phyloP scores from a whole-genome alignment of 2,329 filamentous ascomycete species.

The Sporothrix sp. region DNA sequence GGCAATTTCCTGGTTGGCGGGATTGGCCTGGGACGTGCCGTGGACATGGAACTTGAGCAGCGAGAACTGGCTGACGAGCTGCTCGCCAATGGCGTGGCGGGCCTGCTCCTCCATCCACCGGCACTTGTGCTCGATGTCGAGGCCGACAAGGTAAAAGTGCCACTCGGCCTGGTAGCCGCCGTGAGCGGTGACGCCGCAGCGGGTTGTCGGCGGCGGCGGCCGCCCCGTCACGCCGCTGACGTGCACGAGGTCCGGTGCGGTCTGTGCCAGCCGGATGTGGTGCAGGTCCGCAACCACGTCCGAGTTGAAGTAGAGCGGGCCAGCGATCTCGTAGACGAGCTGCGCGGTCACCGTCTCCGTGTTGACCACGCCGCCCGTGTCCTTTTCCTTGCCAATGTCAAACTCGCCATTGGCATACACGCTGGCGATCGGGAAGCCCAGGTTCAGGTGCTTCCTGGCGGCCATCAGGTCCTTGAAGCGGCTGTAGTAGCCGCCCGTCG shows the following conservation, averaged over 20 bases:
- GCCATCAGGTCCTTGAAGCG: slow-evolving; percentile 22
- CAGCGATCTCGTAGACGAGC: slow-evolving; percentile 29
- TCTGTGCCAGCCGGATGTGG: slow-evolving; percentile 35
- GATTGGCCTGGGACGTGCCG: slow-evolving; percentile 16
- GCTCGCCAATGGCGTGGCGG: slow-evolving; percentile 20
- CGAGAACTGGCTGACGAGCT: slow-evolving; percentile 17
- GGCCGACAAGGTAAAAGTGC: slow-evolving; percentile 8
- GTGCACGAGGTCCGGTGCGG: slow-evolving; percentile 22
- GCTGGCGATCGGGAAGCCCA: slow-evolving; percentile 18
- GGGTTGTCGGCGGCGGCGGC: slow-evolving; percentile 29
- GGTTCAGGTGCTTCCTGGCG: slow-evolving; percentile 16
- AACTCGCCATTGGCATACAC: slow-evolving; percentile 12
- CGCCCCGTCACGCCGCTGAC: slow-evolving; percentile 25
- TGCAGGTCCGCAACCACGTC: slow-evolving; percentile 28
- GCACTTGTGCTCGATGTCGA: slow-evolving; percentile 13
- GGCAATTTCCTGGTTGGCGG: slow-evolving; percentile 17
- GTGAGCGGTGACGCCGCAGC: slow-evolving; percentile 27
- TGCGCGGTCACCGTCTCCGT: slow-evolving; percentile 19
- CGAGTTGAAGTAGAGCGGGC: slow-evolving; percentile 28
- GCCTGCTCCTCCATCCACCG: slow-evolving; percentile 14
- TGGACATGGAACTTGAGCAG: slow-evolving; percentile 17
- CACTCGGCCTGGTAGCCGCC: slow-evolving; percentile 20
- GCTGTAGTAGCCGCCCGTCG: slow-evolving; percentile 23
- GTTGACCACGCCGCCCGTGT: slow-evolving; percentile 20
- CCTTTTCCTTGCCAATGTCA: slow-evolving; percentile 20